Evolutionary conservation across 2,329 filamentous ascomycete genomes (phyloP), one percentile per base, ranked within the genome.

Genomic region (Colletotrichum nymphaeae): DNA sequence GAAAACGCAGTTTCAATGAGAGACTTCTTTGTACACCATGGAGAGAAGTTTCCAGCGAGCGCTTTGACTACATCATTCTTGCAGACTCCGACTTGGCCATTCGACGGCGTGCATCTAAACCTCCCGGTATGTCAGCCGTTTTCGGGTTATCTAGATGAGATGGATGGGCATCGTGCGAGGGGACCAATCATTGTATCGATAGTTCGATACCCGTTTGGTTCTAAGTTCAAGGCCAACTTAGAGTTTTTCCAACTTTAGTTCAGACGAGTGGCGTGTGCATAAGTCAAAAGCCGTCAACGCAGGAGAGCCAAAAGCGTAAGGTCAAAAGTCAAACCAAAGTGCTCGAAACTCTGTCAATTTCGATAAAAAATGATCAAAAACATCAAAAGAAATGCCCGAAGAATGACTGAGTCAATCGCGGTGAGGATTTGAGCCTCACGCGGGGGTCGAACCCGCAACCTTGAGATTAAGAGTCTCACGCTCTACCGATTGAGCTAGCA

Each of bases 401-500:
- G 63, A 57, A 22, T 57, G 63, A 42, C 24, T 56, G 2, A 1
- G 26, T 42, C 53, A 66, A 66, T 58, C 63, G 63, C 63, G 63
- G 26, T 66, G 63, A 66, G 63, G 63, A 66, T 58, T 76, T 76
- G 75, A 76, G 75, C 75, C 75, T 74, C 74, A 76, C 74, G 74
- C 74, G 75, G 75, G 75, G 75, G 75, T 76, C 75, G 74, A 76
- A 76, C 74, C 68, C 68, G 62, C 63, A 71, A 71, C 68, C 68
- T 71, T 71, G 62, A 71, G 68, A 71, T 71, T 89, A 89, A 89
- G 90, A 92, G 90, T 91, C 90, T 91, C 87, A 92, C 90, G 90
- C 90, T 92, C 90, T 63, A 68, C 57, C 57, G 66, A 68, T 63
- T 68, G 57, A 68, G 66, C 66, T 68, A 68, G 66, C 57, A 68